These are phyloP conservation scores for Calonectria multiphialidica DNA, from an alignment of 2,329 filamentous ascomycete species.

Conservation along the genomic window DNA sequence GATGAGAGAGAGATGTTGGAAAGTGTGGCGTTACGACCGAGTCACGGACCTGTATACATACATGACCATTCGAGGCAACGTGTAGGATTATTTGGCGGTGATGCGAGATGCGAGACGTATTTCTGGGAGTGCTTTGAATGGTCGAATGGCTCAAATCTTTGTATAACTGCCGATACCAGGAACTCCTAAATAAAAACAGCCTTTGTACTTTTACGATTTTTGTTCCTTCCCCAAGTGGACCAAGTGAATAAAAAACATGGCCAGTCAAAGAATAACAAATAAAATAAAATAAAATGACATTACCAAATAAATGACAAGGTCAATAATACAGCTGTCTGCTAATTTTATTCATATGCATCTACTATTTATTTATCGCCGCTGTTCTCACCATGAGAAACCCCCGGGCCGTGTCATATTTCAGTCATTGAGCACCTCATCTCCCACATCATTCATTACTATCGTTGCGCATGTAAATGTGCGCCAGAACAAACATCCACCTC, in stretches of 20 bases:
- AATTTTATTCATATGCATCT: not conserved
- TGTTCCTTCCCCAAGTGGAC: not conserved
- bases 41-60: constrained; percentile 36
- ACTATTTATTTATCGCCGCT: not conserved
- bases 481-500: not conserved
- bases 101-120: constrained; percentile 29
- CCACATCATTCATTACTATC: constrained; percentile 22
- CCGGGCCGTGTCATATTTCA: not conserved
- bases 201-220: constrained; percentile 29
- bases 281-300: not conserved
- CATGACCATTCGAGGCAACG: constrained; percentile 29
- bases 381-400: not conserved
- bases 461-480: not conserved
- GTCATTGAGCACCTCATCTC: not conserved
- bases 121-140: constrained; percentile 22
- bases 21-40: constrained; percentile 14
- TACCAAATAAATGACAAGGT: not conserved
- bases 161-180: constrained; percentile 42
- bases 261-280: not conserved
- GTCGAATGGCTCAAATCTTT: constrained; percentile 28
- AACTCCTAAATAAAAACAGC: constrained; percentile 33
- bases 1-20: not conserved
- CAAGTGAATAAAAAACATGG: not conserved
- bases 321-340: not conserved
- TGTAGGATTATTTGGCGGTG: constrained; percentile 42